These are phyloP conservation scores for Lenzites betulinus DNA, from an alignment of 768 basidiomycete species.

Conservation along the genomic window DNA sequence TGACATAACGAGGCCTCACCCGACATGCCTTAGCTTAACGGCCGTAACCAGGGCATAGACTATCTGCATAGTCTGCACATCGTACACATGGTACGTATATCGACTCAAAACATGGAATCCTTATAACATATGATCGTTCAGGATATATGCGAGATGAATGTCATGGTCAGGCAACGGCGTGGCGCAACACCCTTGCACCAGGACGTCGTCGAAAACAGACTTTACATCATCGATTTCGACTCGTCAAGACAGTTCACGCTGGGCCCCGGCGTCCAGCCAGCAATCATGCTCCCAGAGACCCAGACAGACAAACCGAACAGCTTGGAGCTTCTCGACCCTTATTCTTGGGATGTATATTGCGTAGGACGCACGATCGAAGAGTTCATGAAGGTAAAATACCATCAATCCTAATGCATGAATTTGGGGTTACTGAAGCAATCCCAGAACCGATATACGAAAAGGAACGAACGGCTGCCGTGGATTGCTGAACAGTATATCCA, in stretches of 20 bases:
- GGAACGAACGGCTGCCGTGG: background rate
- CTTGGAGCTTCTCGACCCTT: constrained; percentile 5
- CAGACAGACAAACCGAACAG: background rate
- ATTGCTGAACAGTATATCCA: background rate
- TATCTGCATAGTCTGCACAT: background rate
- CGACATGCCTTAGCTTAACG: too few relatives aligned
- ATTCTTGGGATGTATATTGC: constrained; percentile 17
- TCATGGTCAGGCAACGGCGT: background rate
- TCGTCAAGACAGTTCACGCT: background rate
- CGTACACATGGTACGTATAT: background rate
- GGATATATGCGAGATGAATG: background rate
- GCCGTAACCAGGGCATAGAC: background rate
- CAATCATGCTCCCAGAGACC: background rate
- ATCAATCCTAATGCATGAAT: background rate
- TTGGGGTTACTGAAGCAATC: background rate
- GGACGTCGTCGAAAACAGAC: background rate
- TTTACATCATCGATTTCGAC: constrained; percentile 15
- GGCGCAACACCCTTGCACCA: background rate
- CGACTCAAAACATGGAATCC: too few relatives aligned
- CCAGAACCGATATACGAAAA: too few relatives aligned
- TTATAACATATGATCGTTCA: background rate
- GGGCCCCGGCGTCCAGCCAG: background rate
- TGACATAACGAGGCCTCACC: background rate
- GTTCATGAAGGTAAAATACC: background rate
- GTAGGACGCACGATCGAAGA: background rate